A percentile compares a stretch with the other conserved stretches of the same genome.
Conservation (phyloP, 202 grass and related monocot species). For the Setaria viridis region DNA sequence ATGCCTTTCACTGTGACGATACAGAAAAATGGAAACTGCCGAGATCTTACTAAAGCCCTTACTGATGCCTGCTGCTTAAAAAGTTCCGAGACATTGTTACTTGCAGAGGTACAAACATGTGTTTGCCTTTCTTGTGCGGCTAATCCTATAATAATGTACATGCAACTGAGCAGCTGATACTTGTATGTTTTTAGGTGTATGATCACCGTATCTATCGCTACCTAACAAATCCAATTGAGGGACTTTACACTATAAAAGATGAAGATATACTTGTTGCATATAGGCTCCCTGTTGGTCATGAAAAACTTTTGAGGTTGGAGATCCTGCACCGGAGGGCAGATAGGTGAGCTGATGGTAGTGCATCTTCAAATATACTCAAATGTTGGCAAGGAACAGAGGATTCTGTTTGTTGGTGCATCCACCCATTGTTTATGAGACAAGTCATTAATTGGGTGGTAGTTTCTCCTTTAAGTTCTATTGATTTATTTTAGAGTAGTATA, state of each 20-base stretch:
- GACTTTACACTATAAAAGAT: constrained; percentile 78
- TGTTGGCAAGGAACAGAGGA: not conserved
- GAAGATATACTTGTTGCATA: constrained; percentile 89
- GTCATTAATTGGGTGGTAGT: not conserved
- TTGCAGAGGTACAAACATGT: constrained; percentile 74
- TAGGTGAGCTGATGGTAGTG: constrained; percentile 55
- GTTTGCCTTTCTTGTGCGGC: not conserved
- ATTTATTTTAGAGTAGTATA: not conserved
- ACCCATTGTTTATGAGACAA: not conserved
- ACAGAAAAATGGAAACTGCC: constrained; percentile 73
- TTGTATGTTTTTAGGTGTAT: constrained; percentile 66
- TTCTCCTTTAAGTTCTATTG: not conserved
- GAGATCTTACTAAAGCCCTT: constrained; percentile 74
- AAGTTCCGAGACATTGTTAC: constrained; percentile 70
- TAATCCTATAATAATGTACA: not conserved
- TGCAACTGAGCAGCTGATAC: constrained; percentile 26
- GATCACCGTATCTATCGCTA: constrained; percentile 79
- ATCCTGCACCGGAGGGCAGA: constrained; percentile 75
- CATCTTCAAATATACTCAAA: not conserved
- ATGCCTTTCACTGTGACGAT: constrained; percentile 85
- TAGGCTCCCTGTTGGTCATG: constrained; percentile 74
- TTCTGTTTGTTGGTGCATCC: not conserved
- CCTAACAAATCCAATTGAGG: constrained; percentile 57
- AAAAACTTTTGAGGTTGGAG: constrained; percentile 76
- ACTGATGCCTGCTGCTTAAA: constrained; percentile 72